Evolutionary conservation across 2,329 filamentous ascomycete species (phyloP), one percentile per base, ranked within the genome.

Genomic region (Diaporthe sp.): DNA sequence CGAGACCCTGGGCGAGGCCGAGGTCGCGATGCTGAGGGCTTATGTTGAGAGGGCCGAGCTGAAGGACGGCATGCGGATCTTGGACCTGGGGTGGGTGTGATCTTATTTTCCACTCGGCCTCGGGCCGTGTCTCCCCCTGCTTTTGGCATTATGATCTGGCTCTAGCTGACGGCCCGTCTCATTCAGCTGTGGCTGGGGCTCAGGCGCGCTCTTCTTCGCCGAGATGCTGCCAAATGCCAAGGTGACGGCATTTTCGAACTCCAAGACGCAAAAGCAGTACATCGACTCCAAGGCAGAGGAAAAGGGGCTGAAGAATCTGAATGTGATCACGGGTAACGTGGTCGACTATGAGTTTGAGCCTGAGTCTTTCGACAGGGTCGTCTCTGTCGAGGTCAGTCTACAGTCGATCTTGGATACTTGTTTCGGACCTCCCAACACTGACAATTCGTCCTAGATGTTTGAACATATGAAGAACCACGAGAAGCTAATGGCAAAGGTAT

Each of bases 381-480:
- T 94, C 22, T 92, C 90, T 10, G 92, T 94, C 77, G 93, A 90
- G 83, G 87, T 86, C 77, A 62, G 77, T 51, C 2, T 15, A 5
- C 13, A 28, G 12, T 10, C 6, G 28, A 22, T 28, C 13, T 22
- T 31, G 15, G 15, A 67, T 37, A 6, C 3, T 44, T 69, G n/a
- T 72, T 72, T 78, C 15, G 58, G 4, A 19, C 28, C 13, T 7
- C 4, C 42, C 55, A 53, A 28, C 25, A n/a, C 19, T 49, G 17
- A 67, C 37, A 12, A 19, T 15, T 7, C 2, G 19, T 44, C 12
- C 42, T 53, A 94, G 87, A 86, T 94, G 17, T 94, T 94, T 80
- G 92, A 94, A 81, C 93, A 94, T 82, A 94, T 94, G 92, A 94
- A 94, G 82, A 94, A 94, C 82, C 94, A 94, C 82, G 89, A 92